These are phyloP conservation scores for Harringtonia aguacate DNA, from an alignment of 2,329 filamentous ascomycete genomes.

Conservation along the genomic window DNA sequence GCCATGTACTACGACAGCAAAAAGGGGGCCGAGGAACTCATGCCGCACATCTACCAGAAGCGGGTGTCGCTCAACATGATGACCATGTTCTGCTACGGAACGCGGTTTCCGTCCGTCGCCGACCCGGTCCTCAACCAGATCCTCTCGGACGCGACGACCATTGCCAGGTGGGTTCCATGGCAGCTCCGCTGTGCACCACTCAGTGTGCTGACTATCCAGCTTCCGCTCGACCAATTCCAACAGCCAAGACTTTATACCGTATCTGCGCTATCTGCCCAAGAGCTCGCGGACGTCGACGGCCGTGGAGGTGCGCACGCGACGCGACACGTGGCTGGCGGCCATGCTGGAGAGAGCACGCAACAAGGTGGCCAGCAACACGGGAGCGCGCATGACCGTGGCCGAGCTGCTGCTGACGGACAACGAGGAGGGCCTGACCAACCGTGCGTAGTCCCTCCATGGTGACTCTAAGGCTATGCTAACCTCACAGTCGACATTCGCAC, in stretches of 20 bases:
- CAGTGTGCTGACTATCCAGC: neutral
- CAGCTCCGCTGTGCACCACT: too few species aligned
- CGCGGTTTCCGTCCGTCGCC: neutral
- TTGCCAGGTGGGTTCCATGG: neutral
- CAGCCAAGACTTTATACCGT: slow-evolving; percentile 1
- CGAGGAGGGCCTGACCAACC: neutral
- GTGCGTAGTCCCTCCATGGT: neutral
- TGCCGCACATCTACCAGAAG: slow-evolving; percentile 3
- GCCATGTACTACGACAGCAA: neutral
- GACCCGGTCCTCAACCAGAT: slow-evolving; percentile 3
- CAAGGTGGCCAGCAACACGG: neutral
- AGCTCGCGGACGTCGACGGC: neutral
- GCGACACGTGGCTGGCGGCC: slow-evolving; percentile 1
- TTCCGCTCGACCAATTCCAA: slow-evolving; percentile 4
- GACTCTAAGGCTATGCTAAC: neutral
- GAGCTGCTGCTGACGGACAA: slow-evolving; percentile 1
- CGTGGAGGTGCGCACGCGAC: neutral
- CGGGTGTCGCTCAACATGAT: slow-evolving; percentile 4
- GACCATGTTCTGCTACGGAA: slow-evolving; percentile 4
- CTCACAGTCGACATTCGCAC: slow-evolving; percentile 1
- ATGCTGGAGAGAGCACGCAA: neutral
- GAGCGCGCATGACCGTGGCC: neutral
- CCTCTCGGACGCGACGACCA: slow-evolving; percentile 1
- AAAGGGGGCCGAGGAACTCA: neutral
- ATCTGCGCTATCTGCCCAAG: neutral